Evolutionary conservation across 2,329 filamentous ascomycete species (phyloP).

Genomic region (Calonectria crousiana): DNA sequence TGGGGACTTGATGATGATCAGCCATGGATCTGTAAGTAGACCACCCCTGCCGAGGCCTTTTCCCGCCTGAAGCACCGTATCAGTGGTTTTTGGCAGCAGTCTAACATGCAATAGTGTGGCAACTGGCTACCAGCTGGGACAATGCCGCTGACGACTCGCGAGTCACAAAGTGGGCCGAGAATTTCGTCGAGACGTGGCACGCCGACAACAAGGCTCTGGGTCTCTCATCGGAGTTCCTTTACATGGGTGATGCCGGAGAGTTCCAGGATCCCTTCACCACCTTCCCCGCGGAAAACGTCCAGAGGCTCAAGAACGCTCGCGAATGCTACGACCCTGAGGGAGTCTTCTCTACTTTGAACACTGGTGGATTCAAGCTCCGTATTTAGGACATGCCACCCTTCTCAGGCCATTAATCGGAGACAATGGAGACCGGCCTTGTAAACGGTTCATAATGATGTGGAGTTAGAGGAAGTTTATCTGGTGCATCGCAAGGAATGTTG

Average conservation of each 20-base stretch:
- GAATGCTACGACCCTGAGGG: constrained; percentile 1
- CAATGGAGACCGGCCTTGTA: background rate
- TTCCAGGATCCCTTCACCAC: constrained; percentile 16
- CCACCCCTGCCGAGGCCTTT: too few relatives aligned
- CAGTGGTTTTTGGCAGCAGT: background rate
- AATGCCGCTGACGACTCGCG: constrained; percentile 50
- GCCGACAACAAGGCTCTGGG: constrained; percentile 45
- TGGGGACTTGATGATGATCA: constrained; percentile 22
- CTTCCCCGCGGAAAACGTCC: background rate
- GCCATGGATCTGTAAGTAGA: constrained; percentile 15
- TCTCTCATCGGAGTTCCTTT: constrained; percentile 6
- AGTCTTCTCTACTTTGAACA: constrained; percentile 14
- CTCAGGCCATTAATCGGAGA: background rate
- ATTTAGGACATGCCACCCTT: background rate
- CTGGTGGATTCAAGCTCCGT: constrained; percentile 23
- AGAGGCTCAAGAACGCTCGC: background rate
- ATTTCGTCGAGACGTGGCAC: constrained; percentile 48
- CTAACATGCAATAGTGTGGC: constrained; percentile 49
- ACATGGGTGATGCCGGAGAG: constrained; percentile 23
- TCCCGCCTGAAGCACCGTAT: background rate
- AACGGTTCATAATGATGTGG: background rate
- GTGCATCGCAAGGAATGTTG: background rate
- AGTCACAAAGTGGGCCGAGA: constrained; percentile 48
- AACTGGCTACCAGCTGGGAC: constrained; percentile 53
- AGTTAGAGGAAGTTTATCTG: background rate